Evolutionary conservation across 306 rosid species (phyloP).

Genomic region (Vigna hirtella): DNA sequence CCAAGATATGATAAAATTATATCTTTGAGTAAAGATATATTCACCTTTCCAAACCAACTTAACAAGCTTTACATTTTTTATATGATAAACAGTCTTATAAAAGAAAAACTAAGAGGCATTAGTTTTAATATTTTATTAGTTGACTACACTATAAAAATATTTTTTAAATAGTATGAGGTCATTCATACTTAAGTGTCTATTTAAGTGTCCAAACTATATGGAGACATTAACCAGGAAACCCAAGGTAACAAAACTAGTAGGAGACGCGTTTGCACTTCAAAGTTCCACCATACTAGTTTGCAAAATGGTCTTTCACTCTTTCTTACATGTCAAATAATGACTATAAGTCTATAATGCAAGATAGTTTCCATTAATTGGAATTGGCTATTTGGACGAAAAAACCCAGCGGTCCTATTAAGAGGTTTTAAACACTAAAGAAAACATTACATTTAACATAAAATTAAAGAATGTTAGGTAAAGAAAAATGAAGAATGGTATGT

Average conservation of each 20-base stretch:
- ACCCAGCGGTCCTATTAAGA: neutral
- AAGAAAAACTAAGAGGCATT: no score
- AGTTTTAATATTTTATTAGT: no score
- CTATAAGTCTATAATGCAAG: constrained; percentile 20
- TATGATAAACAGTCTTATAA: neutral
- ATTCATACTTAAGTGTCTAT: neutral
- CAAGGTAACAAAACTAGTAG: no score
- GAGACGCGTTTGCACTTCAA: no score
- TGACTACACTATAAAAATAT: neutral
- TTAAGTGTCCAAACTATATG: neutral
- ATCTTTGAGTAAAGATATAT: neutral
- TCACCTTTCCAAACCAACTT: neutral
- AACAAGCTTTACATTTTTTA: neutral
- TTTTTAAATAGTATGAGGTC: neutral
- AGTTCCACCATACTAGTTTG: no score
- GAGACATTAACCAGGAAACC: neutral
- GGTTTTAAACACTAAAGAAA: neutral
- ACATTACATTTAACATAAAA: neutral
- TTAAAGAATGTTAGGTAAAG: constrained; percentile 1
- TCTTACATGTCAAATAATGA: constrained; percentile 15
- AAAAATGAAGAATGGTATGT: neutral
- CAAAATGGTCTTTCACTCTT: neutral
- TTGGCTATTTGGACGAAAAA: neutral
- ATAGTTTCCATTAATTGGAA: constrained; percentile 30
- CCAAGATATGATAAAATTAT: neutral